Conservation (phyloP, 176 grass and related monocot species). For the Ensete glaucum region DNA sequence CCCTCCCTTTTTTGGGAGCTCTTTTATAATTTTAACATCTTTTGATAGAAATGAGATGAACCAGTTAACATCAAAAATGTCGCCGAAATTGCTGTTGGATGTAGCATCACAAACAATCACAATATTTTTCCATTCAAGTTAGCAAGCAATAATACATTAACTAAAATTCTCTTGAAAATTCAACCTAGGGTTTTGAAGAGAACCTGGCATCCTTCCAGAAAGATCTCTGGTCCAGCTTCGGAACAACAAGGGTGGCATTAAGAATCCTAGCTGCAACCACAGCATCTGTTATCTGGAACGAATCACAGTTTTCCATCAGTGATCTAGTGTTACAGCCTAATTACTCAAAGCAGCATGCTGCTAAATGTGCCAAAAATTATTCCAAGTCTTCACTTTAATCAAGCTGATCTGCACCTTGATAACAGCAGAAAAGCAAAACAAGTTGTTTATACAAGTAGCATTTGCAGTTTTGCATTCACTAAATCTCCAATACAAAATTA, state of each 20-base stretch:
- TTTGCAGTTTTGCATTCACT: background rate
- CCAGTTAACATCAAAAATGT: constrained; percentile 84
- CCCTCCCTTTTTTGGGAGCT: constrained; percentile 53
- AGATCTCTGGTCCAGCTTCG: constrained; percentile 23
- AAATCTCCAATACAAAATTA: background rate
- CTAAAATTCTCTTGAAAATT: background rate
- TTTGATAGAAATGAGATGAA: constrained; percentile 80
- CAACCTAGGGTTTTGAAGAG: background rate
- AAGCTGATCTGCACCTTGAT: background rate
- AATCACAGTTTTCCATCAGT: background rate
- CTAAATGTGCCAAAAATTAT: background rate
- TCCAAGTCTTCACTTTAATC: background rate
- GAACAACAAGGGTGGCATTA: constrained; percentile 21
- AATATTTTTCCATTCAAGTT: background rate
- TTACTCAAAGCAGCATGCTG: background rate
- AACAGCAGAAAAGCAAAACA: background rate
- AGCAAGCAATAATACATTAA: constrained; percentile 20
- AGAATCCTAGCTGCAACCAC: constrained; percentile 21
- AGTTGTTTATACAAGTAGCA: background rate
- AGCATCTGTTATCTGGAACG: constrained; percentile 20
- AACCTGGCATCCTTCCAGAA: constrained; percentile 25
- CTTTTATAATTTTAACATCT: constrained; percentile 75
- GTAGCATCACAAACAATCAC: background rate
- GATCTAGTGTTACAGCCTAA: background rate
- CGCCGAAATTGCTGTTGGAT: constrained; percentile 59